A percentile compares a stretch with the other conserved stretches of the same genome.
These are phyloP conservation scores for Candida gigantensis DNA, from an alignment of 1,139 yeast species.

Conservation along the genomic window DNA sequence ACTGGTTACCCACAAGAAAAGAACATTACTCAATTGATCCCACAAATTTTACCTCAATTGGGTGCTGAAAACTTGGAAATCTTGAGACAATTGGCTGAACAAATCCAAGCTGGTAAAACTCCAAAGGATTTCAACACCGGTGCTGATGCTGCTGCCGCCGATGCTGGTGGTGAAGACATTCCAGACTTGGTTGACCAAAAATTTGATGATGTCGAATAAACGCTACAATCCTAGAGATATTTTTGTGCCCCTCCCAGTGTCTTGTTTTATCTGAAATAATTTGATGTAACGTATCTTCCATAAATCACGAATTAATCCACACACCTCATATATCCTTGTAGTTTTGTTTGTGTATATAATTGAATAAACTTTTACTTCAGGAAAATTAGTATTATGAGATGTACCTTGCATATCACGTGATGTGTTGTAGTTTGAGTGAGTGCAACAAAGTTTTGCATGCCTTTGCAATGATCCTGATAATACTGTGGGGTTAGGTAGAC, in stretches of 20 bases:
- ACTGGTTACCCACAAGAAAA: constrained; percentile 95
- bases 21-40: constrained; percentile 89
- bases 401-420: neutral
- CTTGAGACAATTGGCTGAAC: constrained; percentile 88
- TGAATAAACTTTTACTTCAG: neutral
- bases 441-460: neutral
- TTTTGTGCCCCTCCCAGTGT: neutral
- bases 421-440: no score
- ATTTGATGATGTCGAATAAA: constrained; percentile 1
- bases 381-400: neutral
- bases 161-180: constrained; percentile 67
- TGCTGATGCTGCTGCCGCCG: constrained; percentile 48
- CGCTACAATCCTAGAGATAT: neutral
- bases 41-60: constrained; percentile 92
- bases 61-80: constrained; percentile 95
- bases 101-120: constrained; percentile 66
- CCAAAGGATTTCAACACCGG: constrained; percentile 52
- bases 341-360: constrained; percentile 1
- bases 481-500: neutral
- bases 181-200: constrained; percentile 80
- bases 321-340: constrained; percentile 1
- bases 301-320: neutral
- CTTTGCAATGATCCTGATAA: neutral
- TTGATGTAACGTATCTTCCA: neutral
- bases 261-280: neutral